Percentiles rank a stretch among this genome's conserved stretches.
phyloP scores from a whole-genome alignment of 768 basidiomycete genomes.

The Cantharellus anzutake region DNA sequence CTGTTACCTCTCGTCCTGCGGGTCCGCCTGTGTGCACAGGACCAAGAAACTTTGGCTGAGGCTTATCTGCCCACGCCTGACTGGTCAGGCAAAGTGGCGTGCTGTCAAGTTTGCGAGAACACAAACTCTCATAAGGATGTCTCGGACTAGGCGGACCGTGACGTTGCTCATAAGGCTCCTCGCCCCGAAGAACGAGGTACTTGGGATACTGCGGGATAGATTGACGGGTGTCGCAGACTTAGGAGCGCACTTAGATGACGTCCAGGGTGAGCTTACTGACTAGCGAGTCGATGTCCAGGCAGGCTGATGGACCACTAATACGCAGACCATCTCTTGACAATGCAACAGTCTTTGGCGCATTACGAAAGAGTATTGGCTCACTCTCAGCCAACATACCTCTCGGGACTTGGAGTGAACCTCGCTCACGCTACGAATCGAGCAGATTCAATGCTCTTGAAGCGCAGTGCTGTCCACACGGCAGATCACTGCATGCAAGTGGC shows the following conservation, averaged over 20 bases:
- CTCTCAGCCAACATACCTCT: constrained; percentile 70
- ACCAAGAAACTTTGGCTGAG: too few species aligned
- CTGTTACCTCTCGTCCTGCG: too few species aligned
- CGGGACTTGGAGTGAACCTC: constrained; percentile 48
- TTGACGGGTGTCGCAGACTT: constrained; percentile 28
- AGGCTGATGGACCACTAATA: neutral
- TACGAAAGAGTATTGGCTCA: constrained; percentile 80
- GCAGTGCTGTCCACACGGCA: constrained; percentile 48
- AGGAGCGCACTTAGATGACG: constrained; percentile 55
- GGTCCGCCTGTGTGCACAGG: too few species aligned
- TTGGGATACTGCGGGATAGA: constrained; percentile 61
- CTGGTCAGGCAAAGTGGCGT: too few species aligned
- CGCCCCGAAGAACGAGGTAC: constrained; percentile 64
- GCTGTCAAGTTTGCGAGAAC: constrained; percentile 8
- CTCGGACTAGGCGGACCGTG: constrained; percentile 54
- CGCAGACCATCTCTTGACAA: constrained; percentile 71
- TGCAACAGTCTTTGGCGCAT: constrained; percentile 68
- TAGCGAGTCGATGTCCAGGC: neutral
- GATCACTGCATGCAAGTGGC: constrained; percentile 43
- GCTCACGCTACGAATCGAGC: constrained; percentile 38
- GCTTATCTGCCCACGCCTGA: too few species aligned
- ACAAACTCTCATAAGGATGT: constrained; percentile 54
- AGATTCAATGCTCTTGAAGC: constrained; percentile 44
- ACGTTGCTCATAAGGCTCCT: constrained; percentile 60
- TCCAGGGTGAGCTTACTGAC: constrained; percentile 44